Evolutionary conservation across 257 asterid genomes (phyloP).

Genomic region (Verbena officinalis): DNA sequence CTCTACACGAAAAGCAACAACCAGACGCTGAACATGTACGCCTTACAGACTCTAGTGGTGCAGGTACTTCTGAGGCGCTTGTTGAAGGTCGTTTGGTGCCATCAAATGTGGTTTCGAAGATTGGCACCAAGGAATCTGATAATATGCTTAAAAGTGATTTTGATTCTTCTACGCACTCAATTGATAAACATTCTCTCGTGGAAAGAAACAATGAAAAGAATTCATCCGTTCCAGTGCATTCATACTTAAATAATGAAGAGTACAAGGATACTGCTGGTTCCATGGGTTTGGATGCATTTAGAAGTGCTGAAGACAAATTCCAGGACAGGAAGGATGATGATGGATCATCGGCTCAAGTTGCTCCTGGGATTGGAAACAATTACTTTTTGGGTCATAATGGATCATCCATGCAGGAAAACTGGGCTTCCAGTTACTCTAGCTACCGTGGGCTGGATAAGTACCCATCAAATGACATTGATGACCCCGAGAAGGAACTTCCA

Average conservation of each 20-base stretch:
- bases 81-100: constrained; percentile 39
- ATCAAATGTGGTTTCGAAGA: constrained; percentile 34
- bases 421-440: constrained; percentile 36
- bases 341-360: constrained; percentile 42
- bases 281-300: constrained; percentile 36
- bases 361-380: constrained; percentile 36
- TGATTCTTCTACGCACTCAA: constrained; percentile 32
- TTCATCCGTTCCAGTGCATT: constrained; percentile 30
- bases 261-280: constrained; percentile 42
- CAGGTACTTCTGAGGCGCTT: constrained; percentile 57
- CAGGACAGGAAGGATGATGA: constrained; percentile 44
- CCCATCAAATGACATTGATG: constrained; percentile 37
- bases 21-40: constrained; percentile 47
- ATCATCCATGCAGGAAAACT: constrained; percentile 40
- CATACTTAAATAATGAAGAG: constrained; percentile 41
- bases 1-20: constrained; percentile 43
- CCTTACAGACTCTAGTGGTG: constrained; percentile 49
- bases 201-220: constrained; percentile 30
- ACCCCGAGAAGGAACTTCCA: constrained; percentile 40
- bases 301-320: constrained; percentile 33
- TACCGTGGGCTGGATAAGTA: constrained; percentile 37
- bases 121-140: constrained; percentile 44
- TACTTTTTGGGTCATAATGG: constrained; percentile 30
- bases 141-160: constrained; percentile 36
- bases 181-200: constrained; percentile 34